A percentile compares a stretch with the other conserved stretches of the same genome.
Conservation (phyloP, 208 protist genomes). For the Trypanosoma boissoni region DNA sequence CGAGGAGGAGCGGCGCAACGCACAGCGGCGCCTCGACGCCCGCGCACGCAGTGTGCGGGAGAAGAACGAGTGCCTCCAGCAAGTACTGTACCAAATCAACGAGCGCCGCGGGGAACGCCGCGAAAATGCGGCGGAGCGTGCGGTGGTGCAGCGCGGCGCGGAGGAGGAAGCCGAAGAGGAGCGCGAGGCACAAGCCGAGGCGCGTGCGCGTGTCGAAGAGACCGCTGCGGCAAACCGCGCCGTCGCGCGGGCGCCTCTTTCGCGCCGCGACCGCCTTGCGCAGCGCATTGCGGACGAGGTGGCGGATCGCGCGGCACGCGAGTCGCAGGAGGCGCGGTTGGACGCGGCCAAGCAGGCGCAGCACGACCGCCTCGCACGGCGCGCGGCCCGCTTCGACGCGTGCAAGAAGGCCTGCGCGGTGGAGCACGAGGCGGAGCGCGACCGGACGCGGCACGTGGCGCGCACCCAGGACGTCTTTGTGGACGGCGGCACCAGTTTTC, state of each 20-base stretch:
- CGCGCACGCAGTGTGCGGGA: slow-evolving; percentile 61
- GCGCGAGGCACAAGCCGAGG: slow-evolving; percentile 45
- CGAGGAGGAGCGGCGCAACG: slow-evolving; percentile 29
- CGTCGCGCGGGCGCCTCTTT: not conserved
- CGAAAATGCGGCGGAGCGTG: slow-evolving; percentile 23
- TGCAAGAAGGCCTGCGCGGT: not conserved
- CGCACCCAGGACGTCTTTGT: not conserved
- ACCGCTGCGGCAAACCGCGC: slow-evolving; percentile 10
- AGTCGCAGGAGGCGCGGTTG: not conserved
- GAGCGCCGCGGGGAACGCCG: slow-evolving; percentile 39
- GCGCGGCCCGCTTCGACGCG: not conserved
- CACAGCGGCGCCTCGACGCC: slow-evolving; percentile 36
- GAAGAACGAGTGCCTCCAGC: slow-evolving; percentile 70
- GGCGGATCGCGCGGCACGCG: slow-evolving; percentile 10
- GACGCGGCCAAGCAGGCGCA: slow-evolving; percentile 11
- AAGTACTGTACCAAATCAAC: slow-evolving; percentile 62
- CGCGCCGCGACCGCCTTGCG: not conserved
- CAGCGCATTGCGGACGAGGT: slow-evolving; percentile 2
- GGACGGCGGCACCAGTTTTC: not conserved
- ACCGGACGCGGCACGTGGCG: not conserved
- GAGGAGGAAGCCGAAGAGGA: slow-evolving; percentile 60
- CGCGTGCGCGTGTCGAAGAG: slow-evolving; percentile 22
- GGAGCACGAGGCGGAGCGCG: not conserved
- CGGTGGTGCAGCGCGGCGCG: slow-evolving; percentile 26
- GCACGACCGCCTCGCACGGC: not conserved